Percentiles rank a stretch among this genome's conserved stretches.
Conservation (phyloP, 2,329 filamentous ascomycete species). For the Hypoxylon sp. region DNA sequence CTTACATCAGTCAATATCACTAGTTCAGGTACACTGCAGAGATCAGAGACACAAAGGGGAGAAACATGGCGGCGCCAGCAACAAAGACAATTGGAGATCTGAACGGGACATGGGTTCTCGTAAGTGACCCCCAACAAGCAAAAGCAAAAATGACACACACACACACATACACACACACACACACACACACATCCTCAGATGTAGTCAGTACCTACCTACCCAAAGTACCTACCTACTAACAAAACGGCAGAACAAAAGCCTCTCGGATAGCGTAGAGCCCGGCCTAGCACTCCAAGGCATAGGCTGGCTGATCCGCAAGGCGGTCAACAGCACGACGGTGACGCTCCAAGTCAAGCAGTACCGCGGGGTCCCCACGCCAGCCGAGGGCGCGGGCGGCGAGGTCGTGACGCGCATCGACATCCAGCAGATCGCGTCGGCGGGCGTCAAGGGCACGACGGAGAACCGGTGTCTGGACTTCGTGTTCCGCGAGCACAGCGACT, state of each 20-base stretch:
- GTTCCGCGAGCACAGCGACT: conserved; percentile 74
- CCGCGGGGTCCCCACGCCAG: conserved; percentile 53
- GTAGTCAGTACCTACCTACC: too few relatives aligned
- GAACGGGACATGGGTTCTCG: conserved; percentile 74
- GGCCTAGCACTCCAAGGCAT: conserved; percentile 77
- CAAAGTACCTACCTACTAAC: background rate
- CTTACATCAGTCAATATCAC: too few relatives aligned
- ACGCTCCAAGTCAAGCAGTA: conserved; percentile 70
- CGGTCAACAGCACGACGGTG: conserved; percentile 73
- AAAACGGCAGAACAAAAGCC: conserved; percentile 72
- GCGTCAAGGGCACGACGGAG: conserved; percentile 71
- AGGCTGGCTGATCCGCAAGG: conserved; percentile 76
- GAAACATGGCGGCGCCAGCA: conserved; percentile 77
- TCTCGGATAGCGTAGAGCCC: conserved; percentile 74
- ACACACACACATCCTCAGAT: too few relatives aligned
- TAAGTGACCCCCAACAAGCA: conserved; percentile 51
- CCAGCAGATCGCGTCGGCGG: conserved; percentile 75
- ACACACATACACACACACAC: too few relatives aligned
- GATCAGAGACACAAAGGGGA: too few relatives aligned
- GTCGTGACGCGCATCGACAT: conserved; percentile 71
- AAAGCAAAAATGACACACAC: too few relatives aligned
- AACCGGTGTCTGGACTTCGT: conserved; percentile 61
- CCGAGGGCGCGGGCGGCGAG: conserved; percentile 43
- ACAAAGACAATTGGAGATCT: conserved; percentile 73
- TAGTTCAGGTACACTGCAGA: too few relatives aligned